Evolutionary conservation across 176 grass and related monocot genomes (phyloP), one percentile per base, ranked within the genome.

Genomic region (Hyparrhenia diplandra): DNA sequence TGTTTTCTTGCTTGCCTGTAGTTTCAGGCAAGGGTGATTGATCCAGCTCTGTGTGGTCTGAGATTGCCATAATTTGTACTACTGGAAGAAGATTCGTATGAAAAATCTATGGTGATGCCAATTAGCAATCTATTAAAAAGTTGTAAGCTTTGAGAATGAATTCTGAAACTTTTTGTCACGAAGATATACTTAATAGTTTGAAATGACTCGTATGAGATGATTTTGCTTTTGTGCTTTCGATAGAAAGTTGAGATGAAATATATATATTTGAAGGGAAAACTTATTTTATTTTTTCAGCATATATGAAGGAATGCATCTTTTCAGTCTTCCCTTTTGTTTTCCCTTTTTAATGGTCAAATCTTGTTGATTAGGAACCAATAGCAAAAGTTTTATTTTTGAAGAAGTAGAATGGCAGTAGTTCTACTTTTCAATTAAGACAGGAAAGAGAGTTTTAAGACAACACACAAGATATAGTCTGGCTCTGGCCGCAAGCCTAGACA

Each of bases 21-120:
- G 47, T 71, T 14, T 28, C 66, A 58, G 29, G 67, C 58, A 71
- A 81, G 55, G 65, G 39, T 67, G 58, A 78, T 65, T 76, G 52
- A 85, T 76, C 77, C 71, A 85, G 25, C 57, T 81, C 64, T 20
- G 30, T 34, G 60, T 34, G 60, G 31, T 68, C 47, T 78, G 58
- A 79, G 67, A 63, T 55, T 77, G 47, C 21, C 67, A 61, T 39
- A 80, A 51, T 82, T 51, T 90, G 69, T 86, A 86, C 69, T 73
- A 35, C 79, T 79, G 49, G 74, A 79, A 54, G 67, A 82, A 51
- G 68, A 74, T 27, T 60, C n/a, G 57, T 45, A 69, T 64, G 63
- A 64, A 57, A 34, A 42, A 18, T 47, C 1, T 67, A 11, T 32
- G 57, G 57, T 25, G 69, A 51, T 61, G 75, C 66, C 25, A n/a